phyloP scores from a whole-genome alignment of 2,329 filamentous ascomycete species.

The Aspergillus sergii region DNA sequence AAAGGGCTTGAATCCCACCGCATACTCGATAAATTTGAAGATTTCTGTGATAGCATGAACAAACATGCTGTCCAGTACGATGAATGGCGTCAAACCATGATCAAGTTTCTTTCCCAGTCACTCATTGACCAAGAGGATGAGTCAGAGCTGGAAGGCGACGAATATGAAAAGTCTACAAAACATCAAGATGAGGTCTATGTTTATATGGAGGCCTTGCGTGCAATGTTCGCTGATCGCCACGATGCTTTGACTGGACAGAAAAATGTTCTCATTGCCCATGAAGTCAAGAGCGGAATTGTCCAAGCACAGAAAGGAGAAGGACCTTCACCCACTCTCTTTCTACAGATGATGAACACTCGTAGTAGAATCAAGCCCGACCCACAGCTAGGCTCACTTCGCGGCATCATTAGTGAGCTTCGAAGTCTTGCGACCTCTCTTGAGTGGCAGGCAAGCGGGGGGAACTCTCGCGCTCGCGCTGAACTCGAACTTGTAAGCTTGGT shows the following conservation, averaged over 20 bases:
- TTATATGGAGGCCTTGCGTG: conserved; percentile 77
- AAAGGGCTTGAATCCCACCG: conserved; percentile 73
- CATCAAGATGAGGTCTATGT: conserved; percentile 87
- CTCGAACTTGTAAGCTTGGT: conserved; percentile 65
- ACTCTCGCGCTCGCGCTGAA: conserved; percentile 63
- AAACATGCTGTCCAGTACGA: conserved; percentile 71
- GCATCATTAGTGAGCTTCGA: conserved; percentile 70
- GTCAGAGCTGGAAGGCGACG: conserved; percentile 80
- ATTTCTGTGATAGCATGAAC: conserved; percentile 68
- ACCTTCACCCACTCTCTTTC: conserved; percentile 68
- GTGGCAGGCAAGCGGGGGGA: conserved; percentile 58
- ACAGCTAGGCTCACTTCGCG: conserved; percentile 67
- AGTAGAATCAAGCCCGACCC: conserved; percentile 48
- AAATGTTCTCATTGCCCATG: conserved; percentile 75
- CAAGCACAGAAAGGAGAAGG: conserved; percentile 67
- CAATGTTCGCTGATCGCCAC: conserved; percentile 76
- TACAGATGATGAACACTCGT: conserved; percentile 51
- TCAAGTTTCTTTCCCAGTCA: conserved; percentile 70
- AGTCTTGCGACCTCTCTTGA: conserved; percentile 63
- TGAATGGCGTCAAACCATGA: conserved; percentile 73
- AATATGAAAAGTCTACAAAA: conserved; percentile 85
- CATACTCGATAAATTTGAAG: conserved; percentile 67
- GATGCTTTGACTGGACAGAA: conserved; percentile 73
- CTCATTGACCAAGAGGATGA: conserved; percentile 80
- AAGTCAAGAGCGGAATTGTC: conserved; percentile 64